Evolutionary conservation across 805 yeast species (phyloP), one percentile per base, ranked within the genome.

Genomic region (Candida ortonii): DNA sequence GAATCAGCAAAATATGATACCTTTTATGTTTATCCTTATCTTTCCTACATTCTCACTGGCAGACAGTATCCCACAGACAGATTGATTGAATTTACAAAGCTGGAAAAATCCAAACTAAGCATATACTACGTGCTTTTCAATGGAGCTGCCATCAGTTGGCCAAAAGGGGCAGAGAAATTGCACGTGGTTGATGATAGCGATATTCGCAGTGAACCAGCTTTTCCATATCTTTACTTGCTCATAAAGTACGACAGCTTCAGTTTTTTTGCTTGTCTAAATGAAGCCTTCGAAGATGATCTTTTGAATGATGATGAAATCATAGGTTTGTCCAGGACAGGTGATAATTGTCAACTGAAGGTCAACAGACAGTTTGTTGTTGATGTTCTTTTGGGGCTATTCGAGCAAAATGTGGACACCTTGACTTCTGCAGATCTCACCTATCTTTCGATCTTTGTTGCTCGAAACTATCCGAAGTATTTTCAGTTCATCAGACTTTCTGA

Each of bases 401-500:
- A 67, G 3, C 64, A 59, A 5, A 56, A 64, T 34, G 23, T 33
- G 6, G 42, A 46, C 5, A 66, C 61, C 21, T 57, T 66, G 26
- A 51, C 59, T 5, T 38, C 45, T 1, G 38, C 38, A 5, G 65
- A 62, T 22, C 44, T 46, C 11, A 51, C 59, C 4, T 57, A 65
- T 32, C 55, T 85, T 31, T 70, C 85, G 2, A 73, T 86, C 3
- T 93, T 90, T 51, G 58, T 90, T 21, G 84, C 90, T 0, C 61
- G 90, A 38, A 89, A 84, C 52, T 77, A 80, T 42, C 82, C 96
- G 2, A 93, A 90, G 53, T 90, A 84, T 55, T 68, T 76, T 9
- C 98, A 90, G 57, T 89, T 85, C 43, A 69, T 90, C 8, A 68
- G 86, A 27, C 56, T 93, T 1, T 73, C 88, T 1, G 93, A 80